Base-by-base conservation (phyloP, 2,329 filamentous ascomycete species). In the Taxawa tesnikishii region DNA sequence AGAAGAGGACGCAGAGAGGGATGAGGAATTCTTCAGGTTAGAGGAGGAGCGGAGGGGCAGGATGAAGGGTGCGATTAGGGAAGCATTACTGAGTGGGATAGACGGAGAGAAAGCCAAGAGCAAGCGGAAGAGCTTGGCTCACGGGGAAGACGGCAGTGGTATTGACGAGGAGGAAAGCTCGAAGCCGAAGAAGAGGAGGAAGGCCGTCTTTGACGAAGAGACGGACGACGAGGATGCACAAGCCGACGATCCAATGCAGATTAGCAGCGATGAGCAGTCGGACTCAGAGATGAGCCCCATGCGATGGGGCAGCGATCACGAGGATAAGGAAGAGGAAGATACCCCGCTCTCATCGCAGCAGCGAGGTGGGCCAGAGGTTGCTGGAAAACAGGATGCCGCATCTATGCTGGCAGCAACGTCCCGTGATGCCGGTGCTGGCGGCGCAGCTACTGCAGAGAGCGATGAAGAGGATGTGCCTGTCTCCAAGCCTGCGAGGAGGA, bases 1-100 rank as follows among this genome's bases (percentile, higher is more conserved):
- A 32, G 85, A 94, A 44, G 78, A 71, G n/a, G 84, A 94, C 47
- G 75, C 70, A 19, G 83, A 85, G 28, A 71, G 73, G 35, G 73
- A 82, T 55, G 63, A 52, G 14, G 74, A 71, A 13, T 94, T 94
- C 57, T 94, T 88, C 55, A 75, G 69, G 3, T 67, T 72, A 11
- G 87, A 94, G 56, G 75, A 78, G 53, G 60, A 68, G 41, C 65
- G 79, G 38, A 65, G 81, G 29, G 66, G 73, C 41, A 68, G 68
- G 29, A 70, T 68, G 31, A 57, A 56, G 16, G 55, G 60, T 18
- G 59, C 61, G 11, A 62, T 73, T 36, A 59, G 60, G 34, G 60
- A 64, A 31, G 63, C 63, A 5, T 41, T 73, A 33, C 52, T 62
- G 23, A 59, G 45, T 21, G 42, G 43, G 48, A 51, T 37, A 55